Conservation (phyloP, 2,329 filamentous ascomycete genomes). For the Fusarium abutilonis region DNA sequence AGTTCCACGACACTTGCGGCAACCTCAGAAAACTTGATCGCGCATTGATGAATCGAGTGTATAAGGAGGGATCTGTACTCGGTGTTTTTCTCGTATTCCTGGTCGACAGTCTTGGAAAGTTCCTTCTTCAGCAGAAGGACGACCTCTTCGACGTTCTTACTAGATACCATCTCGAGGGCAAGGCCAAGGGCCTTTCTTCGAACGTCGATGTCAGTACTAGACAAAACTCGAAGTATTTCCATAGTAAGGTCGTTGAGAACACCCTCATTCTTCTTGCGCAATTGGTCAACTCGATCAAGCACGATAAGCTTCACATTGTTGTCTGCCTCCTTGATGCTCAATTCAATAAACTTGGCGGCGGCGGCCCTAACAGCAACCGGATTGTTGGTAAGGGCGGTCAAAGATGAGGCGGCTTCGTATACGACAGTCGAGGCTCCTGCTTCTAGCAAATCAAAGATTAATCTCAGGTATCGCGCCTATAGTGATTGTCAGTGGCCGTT, state of each 20-base stretch:
- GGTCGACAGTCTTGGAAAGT: conserved; percentile 94
- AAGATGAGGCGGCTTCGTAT: conserved; percentile 94
- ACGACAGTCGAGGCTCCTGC: conserved; percentile 93
- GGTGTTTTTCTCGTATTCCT: conserved; percentile 98
- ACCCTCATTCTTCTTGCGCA: conserved; percentile 88
- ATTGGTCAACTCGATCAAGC: conserved; percentile 88
- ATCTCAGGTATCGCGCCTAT: conserved; percentile 85
- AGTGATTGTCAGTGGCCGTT: conserved; percentile 43
- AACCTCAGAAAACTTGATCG: conserved; percentile 98
- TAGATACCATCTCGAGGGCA: conserved; percentile 96
- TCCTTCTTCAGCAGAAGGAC: conserved; percentile 97
- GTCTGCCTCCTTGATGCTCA: conserved; percentile 96
- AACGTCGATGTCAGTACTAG: conserved; percentile 95
- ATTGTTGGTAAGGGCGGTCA: conserved; percentile 94
- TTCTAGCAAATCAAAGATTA: conserved; percentile 97
- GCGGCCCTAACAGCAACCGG: conserved; percentile 98
- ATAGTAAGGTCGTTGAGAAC: conserved; percentile 94
- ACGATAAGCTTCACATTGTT: conserved; percentile 99
- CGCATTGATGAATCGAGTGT: conserved; percentile 96
- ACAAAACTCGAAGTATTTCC: conserved; percentile 95
- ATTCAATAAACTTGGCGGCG: conserved; percentile 93
- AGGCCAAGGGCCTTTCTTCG: conserved; percentile 89
- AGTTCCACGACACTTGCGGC: conserved; percentile 95
- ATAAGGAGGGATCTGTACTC: conserved; percentile 96
- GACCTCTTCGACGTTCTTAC: conserved; percentile 98